Evolutionary conservation across 2,329 filamentous ascomycete genomes (phyloP), one percentile per base, ranked within the genome.

Genomic region (Whalleya microplaca): DNA sequence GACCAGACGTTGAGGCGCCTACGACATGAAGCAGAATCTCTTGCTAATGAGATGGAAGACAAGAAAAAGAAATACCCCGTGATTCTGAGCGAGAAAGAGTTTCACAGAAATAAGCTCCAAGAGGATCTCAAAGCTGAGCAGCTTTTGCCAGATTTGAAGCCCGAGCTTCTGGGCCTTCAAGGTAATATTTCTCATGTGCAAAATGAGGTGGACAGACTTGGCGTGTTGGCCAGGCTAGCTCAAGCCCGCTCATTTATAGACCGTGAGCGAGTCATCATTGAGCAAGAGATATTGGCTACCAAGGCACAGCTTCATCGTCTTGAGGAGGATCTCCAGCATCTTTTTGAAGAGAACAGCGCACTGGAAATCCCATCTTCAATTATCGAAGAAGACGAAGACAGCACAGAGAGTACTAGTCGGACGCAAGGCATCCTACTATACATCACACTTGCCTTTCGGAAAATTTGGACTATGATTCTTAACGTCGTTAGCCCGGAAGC

Each of bases 161-260:
- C 40, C 21, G 21, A 45, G 14, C 44, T 53, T 27, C 16, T 19
- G 9, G 7, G 14, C 23, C 37, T 53, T 48, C 51, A 44, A 43
- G 48, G 7, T 9, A 44, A 43, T 29, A 27, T 53, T 43, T 43
- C 51, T 48, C 44, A 16, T 14, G 54, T 51, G 8, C 51, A 52
- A 21, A 20, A 20, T 32, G 45, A 53, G n/a, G 53, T 58, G 19
- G 43, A 53, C 20, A 51, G 40, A 40, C 56, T 59, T 29, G 42
- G 45, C 40, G 21, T n/a, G 19, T 27, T 59, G 14, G 16, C 50
- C 4, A 54, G 21, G 32, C 46, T 56, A 12, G 53, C 56, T 5
- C 59, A 52, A 32, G 42, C 45, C 18, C 56, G 59, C 16, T 48
- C 43, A 41, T 53, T 45, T 42, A 46, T 56, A 21, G 53, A 58